These are phyloP conservation scores for Tulasnella sp. DNA, from an alignment of 768 basidiomycete species.

Conservation along the genomic window DNA sequence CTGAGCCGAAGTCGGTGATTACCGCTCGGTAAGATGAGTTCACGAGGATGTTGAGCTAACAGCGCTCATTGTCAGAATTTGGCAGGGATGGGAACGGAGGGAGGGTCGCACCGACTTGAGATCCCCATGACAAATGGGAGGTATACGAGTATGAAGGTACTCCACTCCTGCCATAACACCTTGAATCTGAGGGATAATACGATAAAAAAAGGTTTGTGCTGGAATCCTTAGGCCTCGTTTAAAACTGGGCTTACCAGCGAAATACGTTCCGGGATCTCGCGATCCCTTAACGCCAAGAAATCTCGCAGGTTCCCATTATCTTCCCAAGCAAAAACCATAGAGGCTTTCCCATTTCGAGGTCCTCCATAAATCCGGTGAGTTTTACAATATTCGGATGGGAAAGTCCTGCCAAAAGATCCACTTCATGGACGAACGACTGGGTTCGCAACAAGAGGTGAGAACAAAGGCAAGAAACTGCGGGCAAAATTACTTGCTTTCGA, in stretches of 20 bases:
- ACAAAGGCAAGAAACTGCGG: not conserved
- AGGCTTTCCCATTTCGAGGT: not conserved
- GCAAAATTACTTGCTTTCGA: too few species aligned
- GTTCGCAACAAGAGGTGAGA: not conserved
- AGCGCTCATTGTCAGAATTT: not conserved
- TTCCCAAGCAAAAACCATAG: not conserved
- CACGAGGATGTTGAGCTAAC: not conserved
- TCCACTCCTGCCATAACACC: not conserved
- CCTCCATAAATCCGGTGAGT: not conserved
- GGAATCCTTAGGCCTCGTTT: not conserved
- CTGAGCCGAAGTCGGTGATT: not conserved
- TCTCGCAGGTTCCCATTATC: not conserved
- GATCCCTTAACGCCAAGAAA: not conserved
- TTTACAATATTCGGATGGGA: not conserved
- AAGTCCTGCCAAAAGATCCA: not conserved
- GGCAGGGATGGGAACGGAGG: not conserved
- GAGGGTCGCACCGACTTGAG: not conserved
- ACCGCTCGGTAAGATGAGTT: not conserved
- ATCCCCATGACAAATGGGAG: not conserved
- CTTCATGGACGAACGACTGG: not conserved
- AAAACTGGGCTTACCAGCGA: not conserved
- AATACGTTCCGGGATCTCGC: not conserved
- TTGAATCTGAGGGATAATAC: not conserved
- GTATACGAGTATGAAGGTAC: not conserved
- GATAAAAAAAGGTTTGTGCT: not conserved